Evolutionary conservation across 306 rosid species (phyloP), one percentile per base, ranked within the genome.

Genomic region (Ormosia emarginata): DNA sequence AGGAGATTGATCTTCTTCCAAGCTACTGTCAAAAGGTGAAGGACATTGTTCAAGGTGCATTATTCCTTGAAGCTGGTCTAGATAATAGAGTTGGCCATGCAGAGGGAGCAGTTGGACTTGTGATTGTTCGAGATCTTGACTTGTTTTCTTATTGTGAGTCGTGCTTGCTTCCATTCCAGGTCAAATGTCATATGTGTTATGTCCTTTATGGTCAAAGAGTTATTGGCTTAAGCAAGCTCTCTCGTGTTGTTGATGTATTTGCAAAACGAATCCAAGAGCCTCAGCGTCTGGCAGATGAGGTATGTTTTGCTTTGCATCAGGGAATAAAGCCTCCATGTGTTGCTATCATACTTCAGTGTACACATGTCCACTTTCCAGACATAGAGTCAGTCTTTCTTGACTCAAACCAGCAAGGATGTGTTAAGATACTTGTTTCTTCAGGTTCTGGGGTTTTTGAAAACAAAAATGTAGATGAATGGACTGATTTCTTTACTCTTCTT

Each of bases 21-120:
- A 98, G 99, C 79, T 92, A 96, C 80, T 67, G 84, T 67, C 97
- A 87, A 82, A 90, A 81, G 75, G 93, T 89, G 34, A 92, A 87
- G 81, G 99, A 96, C 72, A 93, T 96, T 50, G 97, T 96, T 74
- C 88, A 90, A 84, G 91, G 94, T 65, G 99, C 98, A 84, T 87
- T 96, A 57, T 96, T 96, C 81, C 97, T 97, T 29, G 99, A 96
- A 91, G 94, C 92, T 83, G 97, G 99, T 55, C 83, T 92, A 50
- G 93, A 92, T 61, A 83, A 86, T 65, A 81, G 86, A 72, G 88
- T 90, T 78, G 99, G 97, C 52, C 97, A 90, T 74, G 99, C 99
- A 29, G 98, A 98, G 59, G 98, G 98, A 73, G 92, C 88, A 29
- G 99, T 98, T 53, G 99, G 99, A 85, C 94, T 96, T 3, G 99